Evolutionary conservation across 2,329 filamentous ascomycete species (phyloP).

Genomic region (Sordariomycetes sp.): DNA sequence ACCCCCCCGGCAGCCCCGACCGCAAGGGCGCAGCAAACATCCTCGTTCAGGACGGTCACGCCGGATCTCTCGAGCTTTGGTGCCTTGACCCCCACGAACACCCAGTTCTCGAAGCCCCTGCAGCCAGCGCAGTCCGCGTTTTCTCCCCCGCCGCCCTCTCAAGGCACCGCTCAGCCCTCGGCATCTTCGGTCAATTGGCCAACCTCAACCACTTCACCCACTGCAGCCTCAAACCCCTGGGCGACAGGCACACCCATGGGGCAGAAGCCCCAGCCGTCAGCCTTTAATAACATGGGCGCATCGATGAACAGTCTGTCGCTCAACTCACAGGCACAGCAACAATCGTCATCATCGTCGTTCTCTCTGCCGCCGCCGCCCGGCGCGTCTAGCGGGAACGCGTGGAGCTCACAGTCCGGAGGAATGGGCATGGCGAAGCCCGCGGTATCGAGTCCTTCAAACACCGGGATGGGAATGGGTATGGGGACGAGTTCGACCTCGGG

Average conservation of each 20-base stretch:
- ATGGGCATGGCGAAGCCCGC: conserved; percentile 8
- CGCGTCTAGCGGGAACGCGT: background rate
- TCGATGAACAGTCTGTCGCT: conserved; percentile 39
- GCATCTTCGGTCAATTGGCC: conserved; percentile 40
- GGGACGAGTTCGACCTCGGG: conserved; percentile 10
- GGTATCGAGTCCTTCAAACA: conserved; percentile 10
- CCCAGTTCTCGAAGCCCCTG: conserved; percentile 53
- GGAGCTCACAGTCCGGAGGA: conserved; percentile 14
- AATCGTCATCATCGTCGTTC: conserved; percentile 25
- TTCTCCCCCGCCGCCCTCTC: conserved; percentile 15
- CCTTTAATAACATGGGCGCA: conserved; percentile 23
- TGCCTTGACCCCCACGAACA: conserved; percentile 44
- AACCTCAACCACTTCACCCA: conserved; percentile 22
- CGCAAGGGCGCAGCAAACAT: conserved; percentile 19
- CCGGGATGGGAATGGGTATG: conserved; percentile 13
- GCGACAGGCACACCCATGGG: conserved; percentile 20
- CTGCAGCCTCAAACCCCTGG: conserved; percentile 33
- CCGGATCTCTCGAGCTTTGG: conserved; percentile 47
- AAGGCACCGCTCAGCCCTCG: conserved; percentile 10
- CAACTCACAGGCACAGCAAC: conserved; percentile 24
- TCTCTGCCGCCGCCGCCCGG: conserved; percentile 41
- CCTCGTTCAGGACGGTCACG: conserved; percentile 44
- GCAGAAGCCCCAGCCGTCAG: conserved; percentile 5
- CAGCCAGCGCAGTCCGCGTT: conserved; percentile 25
- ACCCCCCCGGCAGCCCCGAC: conserved; percentile 25